phyloP scores from a whole-genome alignment of 768 basidiomycete species.

The Wakefieldia striispora region DNA sequence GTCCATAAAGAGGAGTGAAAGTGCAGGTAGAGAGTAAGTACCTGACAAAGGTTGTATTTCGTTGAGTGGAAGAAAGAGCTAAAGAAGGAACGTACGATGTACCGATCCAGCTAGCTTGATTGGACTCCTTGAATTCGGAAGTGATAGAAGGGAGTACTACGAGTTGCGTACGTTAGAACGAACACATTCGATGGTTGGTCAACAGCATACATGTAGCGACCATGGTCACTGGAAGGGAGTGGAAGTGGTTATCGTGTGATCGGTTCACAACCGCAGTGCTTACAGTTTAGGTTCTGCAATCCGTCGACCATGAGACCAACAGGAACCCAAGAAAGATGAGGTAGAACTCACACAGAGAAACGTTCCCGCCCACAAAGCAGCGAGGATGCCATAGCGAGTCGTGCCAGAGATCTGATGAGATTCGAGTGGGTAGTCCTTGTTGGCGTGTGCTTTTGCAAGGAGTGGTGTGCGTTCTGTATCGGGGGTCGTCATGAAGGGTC shows the following conservation, averaged over 20 bases:
- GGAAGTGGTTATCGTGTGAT: neutral
- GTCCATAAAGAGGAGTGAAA: slow-evolving; percentile 78
- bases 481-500: neutral
- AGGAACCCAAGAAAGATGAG: neutral
- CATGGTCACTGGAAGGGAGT: slow-evolving; percentile 17
- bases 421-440: slow-evolving; percentile 29
- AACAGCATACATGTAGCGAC: slow-evolving; percentile 18
- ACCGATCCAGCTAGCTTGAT: slow-evolving; percentile 29
- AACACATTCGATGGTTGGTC: neutral
- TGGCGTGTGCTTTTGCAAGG: slow-evolving; percentile 7
- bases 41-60: neutral
- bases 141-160: slow-evolving; percentile 16
- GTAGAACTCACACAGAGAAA: slow-evolving; percentile 62
- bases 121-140: slow-evolving; percentile 27
- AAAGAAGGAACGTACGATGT: slow-evolving; percentile 17
- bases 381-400: slow-evolving; percentile 61
- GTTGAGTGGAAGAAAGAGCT: neutral
- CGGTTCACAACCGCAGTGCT: neutral
- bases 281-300: slow-evolving; percentile 14
- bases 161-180: slow-evolving; percentile 1
- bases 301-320: neutral
- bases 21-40: slow-evolving; percentile 77
- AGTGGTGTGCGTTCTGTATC: slow-evolving; percentile 29
- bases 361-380: slow-evolving; percentile 65
- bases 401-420: slow-evolving; percentile 58